Conservation (phyloP, 805 yeast species). For the Scheffersomyces coipomensis region DNA sequence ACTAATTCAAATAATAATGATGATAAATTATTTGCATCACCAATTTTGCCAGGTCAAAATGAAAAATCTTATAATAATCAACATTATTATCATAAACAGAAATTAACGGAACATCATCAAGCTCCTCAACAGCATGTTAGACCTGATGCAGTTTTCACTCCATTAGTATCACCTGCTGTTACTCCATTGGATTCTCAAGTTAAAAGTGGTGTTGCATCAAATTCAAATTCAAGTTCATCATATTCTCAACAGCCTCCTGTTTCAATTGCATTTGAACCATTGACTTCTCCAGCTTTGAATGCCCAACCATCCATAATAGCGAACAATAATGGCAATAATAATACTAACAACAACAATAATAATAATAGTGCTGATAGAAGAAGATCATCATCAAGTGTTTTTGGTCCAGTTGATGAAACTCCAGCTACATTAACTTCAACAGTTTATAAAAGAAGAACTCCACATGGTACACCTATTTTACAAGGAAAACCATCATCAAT, state of each 20-base stretch:
- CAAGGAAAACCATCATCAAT: slow-evolving; percentile 18
- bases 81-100: slow-evolving; percentile 36
- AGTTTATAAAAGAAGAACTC: slow-evolving; percentile 37
- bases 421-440: slow-evolving; percentile 11
- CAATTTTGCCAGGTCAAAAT: slow-evolving; percentile 42
- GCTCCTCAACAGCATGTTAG: slow-evolving; percentile 35
- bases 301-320: slow-evolving; percentile 26
- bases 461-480: slow-evolving; percentile 43
- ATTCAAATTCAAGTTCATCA: neutral
- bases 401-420: slow-evolving; percentile 27
- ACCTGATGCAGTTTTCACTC: slow-evolving; percentile 69
- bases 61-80: slow-evolving; percentile 40
- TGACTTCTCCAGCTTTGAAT: slow-evolving; percentile 68
- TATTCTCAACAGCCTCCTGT: slow-evolving; percentile 18
- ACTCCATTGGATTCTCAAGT: slow-evolving; percentile 53
- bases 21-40: slow-evolving; percentile 22
- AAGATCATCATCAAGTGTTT: slow-evolving; percentile 32
- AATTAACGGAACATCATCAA: slow-evolving; percentile 13
- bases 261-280: slow-evolving; percentile 42
- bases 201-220: slow-evolving; percentile 11
- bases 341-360: neutral
- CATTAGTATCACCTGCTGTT: slow-evolving; percentile 73
- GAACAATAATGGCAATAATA: neutral
- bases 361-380: slow-evolving; percentile 18
- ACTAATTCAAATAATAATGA: slow-evolving; percentile 6